A percentile compares a stretch with the other conserved stretches of the same genome.
phyloP scores from a whole-genome alignment of 306 rosid species.

The Cotoneaster glaucophyllus region DNA sequence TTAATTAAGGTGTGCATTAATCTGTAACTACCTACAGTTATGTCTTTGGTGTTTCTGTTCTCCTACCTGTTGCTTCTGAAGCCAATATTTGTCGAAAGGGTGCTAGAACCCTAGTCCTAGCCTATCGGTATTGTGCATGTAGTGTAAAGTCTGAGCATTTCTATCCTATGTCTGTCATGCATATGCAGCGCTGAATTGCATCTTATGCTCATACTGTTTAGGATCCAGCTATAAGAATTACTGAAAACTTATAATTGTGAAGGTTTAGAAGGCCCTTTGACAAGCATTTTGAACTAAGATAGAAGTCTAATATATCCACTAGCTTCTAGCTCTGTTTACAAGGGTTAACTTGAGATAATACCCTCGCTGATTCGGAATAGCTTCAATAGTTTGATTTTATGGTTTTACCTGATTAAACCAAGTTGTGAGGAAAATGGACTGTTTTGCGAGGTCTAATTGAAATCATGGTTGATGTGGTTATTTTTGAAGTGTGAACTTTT shows the following conservation, averaged over 20 bases:
- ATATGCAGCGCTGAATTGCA: neutral
- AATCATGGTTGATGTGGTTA: neutral
- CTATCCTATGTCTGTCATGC: neutral
- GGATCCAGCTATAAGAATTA: neutral
- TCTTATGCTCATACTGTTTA: neutral
- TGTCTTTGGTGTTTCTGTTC: neutral
- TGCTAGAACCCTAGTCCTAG: neutral
- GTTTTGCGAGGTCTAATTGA: neutral
- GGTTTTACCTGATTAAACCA: neutral
- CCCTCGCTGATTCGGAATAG: neutral
- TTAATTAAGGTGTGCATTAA: neutral
- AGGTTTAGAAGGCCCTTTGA: neutral
- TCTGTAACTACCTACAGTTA: neutral
- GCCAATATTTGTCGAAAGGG: neutral
- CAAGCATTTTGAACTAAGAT: neutral
- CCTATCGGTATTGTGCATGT: neutral
- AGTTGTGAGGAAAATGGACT: neutral
- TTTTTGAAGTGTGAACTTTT: neutral
- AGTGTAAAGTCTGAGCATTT: neutral
- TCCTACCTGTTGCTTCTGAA: neutral
- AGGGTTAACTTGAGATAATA: neutral
- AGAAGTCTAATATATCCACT: neutral
- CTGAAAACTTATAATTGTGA: neutral
- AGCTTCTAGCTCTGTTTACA: neutral
- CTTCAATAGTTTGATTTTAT: neutral